Evolutionary conservation across 2,329 filamentous ascomycete genomes (phyloP), one percentile per base, ranked within the genome.

Genomic region (Hypoxylon sp.): DNA sequence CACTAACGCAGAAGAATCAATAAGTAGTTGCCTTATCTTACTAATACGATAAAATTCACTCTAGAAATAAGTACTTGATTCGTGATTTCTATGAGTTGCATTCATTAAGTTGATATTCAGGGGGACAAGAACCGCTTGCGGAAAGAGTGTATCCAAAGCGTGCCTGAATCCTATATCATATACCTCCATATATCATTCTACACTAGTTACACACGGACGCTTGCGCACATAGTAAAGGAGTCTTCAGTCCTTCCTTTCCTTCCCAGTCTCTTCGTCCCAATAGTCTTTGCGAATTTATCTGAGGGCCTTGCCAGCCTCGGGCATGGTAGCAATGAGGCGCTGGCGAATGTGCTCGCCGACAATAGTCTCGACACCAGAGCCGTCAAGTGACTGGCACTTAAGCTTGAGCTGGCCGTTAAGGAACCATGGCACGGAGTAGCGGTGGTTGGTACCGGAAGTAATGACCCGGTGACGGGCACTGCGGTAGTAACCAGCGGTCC

Each of bases 381-480:
- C 70, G 38, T 73, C 72, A n/a, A 73, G 70, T 14, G 70, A 57
- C 41, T 62, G 46, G 46, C 60, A 61, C 50, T 70, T 69, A 25
- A 72, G 61, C 65, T 71, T 68, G 41, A 71, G 64, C 56, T 72
- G 71, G 14, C 75, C 75, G 50, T 77, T 73, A 7, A 76, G 61
- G 62, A 77, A 77, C 65, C 76, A 77, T 0, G 75, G 71, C 1
- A 75, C 71, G 11, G 74, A 75, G 34, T 75, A 73, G 7, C 75
- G 69, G 56, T 77, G 72, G 34, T 70, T 71, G 13, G 64, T 65
- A 21, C 68, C 70, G 1, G 68, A 72, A 51, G 72, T 78, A 38
- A 77, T 66, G 25, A 78, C 76, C 10, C 76, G 68, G 64, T 78
- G 76, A 17, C 72, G 67, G n/a, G 75, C 75, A 61, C 76, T 78